These are phyloP conservation scores for Saccharomycopsis javanensis DNA, from an alignment of 805 yeast genomes.

Conservation along the genomic window DNA sequence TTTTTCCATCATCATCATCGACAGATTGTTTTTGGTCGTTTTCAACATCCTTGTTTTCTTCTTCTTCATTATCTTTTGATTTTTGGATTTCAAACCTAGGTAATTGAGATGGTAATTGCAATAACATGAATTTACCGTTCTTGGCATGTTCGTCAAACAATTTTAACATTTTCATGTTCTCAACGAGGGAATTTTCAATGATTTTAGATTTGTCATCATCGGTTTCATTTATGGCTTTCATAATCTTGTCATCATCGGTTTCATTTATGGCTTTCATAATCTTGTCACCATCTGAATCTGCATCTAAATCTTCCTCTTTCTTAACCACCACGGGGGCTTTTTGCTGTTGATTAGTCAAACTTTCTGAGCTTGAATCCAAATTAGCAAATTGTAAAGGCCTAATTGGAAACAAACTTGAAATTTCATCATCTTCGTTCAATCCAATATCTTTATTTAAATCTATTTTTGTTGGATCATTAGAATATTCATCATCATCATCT, in stretches of 20 bases:
- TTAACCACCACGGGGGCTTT: neutral
- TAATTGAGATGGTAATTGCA: conserved; percentile 42
- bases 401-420: conserved; percentile 32
- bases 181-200: neutral
- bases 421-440: conserved; percentile 32
- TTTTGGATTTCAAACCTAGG: conserved; percentile 28
- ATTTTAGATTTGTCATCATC: conserved; percentile 21
- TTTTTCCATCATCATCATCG: conserved; percentile 5
- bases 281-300: conserved; percentile 2
- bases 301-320: conserved; percentile 10
- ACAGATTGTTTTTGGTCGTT: conserved; percentile 11
- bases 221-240: conserved; percentile 3
- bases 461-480: conserved; percentile 29
- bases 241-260: neutral
- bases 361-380: conserved; percentile 16
- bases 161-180: conserved; percentile 10
- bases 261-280: neutral
- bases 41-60: conserved; percentile 16
- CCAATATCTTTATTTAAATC: conserved; percentile 35
- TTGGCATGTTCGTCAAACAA: conserved; percentile 7
- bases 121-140: conserved; percentile 27
- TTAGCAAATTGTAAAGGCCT: conserved; percentile 33
- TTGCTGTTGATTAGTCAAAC: neutral
- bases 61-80: conserved; percentile 13
- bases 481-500: conserved; percentile 22